Conservation (phyloP, 768 basidiomycete species). For the Termitomyces sp. region DNA sequence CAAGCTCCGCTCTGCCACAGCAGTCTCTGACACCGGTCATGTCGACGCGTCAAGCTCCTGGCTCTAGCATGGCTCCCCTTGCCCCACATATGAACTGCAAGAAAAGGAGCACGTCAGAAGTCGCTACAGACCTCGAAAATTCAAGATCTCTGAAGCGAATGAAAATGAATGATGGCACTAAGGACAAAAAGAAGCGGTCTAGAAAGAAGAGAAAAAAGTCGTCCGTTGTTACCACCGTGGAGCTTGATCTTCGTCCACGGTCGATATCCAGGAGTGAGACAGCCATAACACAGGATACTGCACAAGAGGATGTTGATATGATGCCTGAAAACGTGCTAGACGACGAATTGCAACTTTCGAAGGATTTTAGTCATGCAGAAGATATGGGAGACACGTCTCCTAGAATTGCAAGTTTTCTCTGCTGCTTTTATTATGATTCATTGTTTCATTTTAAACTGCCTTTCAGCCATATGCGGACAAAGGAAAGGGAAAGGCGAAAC, state of each 20-base stretch:
- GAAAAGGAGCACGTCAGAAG: constrained; percentile 27
- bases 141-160: constrained; percentile 24
- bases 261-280: constrained; percentile 14
- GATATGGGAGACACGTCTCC: constrained; percentile 4
- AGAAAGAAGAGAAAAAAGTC: constrained; percentile 30
- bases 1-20: neutral
- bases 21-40: neutral
- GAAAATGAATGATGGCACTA: constrained; percentile 21
- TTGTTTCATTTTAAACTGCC: neutral
- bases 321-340: neutral
- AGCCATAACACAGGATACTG: constrained; percentile 7
- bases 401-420: constrained; percentile 16
- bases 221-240: constrained; percentile 21
- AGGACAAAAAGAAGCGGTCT: constrained; percentile 31
- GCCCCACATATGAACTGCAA: constrained; percentile 22
- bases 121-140: constrained; percentile 15
- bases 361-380: neutral
- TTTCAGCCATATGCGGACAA: constrained; percentile 25
- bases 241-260: constrained; percentile 7
- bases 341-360: neutral
- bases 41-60: constrained; percentile 30
- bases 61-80: constrained; percentile 19
- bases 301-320: neutral
- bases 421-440: neutral
- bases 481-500: constrained; percentile 32